These are phyloP conservation scores for Paramecium octaurelia DNA, from an alignment of 73 alveolate genomes.

Conservation along the genomic window DNA sequence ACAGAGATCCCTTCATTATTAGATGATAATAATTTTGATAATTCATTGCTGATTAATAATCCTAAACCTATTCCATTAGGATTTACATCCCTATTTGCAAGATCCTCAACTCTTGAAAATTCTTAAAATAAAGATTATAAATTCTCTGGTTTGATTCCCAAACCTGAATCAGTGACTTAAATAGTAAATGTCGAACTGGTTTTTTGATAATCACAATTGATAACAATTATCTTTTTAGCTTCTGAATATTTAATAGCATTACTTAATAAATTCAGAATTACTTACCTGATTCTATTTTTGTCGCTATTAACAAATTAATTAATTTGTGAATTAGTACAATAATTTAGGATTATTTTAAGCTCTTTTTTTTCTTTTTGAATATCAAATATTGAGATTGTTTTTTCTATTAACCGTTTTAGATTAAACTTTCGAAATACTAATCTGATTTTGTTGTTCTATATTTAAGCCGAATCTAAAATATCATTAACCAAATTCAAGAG, in stretches of 20 bases:
- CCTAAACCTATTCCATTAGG: conserved; percentile 62
- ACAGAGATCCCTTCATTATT: conserved; percentile 43
- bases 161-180: conserved; percentile 51
- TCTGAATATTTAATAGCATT: conserved; percentile 67
- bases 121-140: conserved; percentile 21
- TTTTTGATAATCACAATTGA: neutral
- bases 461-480: conserved; percentile 55
- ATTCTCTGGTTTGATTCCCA: conserved; percentile 53
- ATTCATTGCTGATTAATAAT: conserved; percentile 18
- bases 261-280: conserved; percentile 49
- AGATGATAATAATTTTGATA: conserved; percentile 30
- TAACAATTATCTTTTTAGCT: neutral
- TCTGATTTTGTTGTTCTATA: conserved; percentile 34
- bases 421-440: conserved; percentile 46
- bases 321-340: neutral
- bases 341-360: conserved; percentile 2
- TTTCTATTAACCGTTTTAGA: conserved; percentile 34
- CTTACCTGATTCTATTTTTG: conserved; percentile 58
- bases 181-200: neutral
- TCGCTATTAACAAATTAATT: conserved; percentile 37
- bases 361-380: conserved; percentile 41
- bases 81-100: neutral
- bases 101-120: conserved; percentile 11
- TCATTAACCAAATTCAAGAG: conserved; percentile 57
- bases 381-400: conserved; percentile 33